These are phyloP conservation scores for Rhodotorula glutinis DNA, from an alignment of 1,284 basidiomycete species.

Conservation along the genomic window DNA sequence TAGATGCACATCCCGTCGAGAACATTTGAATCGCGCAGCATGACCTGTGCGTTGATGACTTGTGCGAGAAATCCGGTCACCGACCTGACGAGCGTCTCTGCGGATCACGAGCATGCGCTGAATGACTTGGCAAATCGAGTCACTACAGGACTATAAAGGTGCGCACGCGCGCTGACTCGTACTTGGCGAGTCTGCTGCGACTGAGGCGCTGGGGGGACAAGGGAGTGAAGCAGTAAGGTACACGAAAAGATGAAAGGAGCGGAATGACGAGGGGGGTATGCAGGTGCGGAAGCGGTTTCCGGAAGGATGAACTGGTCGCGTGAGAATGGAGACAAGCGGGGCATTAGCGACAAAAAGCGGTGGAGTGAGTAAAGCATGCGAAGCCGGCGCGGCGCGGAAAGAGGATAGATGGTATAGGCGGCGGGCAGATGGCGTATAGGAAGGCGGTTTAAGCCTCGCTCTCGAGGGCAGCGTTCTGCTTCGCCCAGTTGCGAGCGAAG, in stretches of 20 bases:
- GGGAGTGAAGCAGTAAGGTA: not conserved
- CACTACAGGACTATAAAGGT: not conserved
- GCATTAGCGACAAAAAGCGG: too few relatives aligned
- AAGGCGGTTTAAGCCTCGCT: not conserved
- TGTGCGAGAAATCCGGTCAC: too few relatives aligned
- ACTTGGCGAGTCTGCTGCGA: not conserved
- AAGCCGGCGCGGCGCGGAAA: not conserved
- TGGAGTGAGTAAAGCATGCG: not conserved
- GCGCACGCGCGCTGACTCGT: not conserved
- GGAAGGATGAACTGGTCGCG: not conserved
- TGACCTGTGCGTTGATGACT: too few relatives aligned
- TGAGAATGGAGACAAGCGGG: not conserved
- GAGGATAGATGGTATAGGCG: not conserved
- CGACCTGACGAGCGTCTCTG: too few relatives aligned
- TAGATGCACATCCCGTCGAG: not conserved
- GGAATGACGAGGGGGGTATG: conserved; percentile 2
- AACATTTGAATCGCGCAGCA: too few relatives aligned
- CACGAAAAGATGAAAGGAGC: not conserved
- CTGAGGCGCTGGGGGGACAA: not conserved
- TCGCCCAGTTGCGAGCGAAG: conserved; percentile 56
- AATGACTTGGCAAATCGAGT: not conserved
- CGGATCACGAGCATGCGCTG: too few relatives aligned
- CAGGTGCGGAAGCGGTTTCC: not conserved
- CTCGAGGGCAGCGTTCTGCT: conserved; percentile 15
- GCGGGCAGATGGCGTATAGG: not conserved